Percentiles rank a stretch among this genome's conserved stretches.
phyloP scores from a whole-genome alignment of 805 yeast genomes.

The Pichia nakasei region DNA sequence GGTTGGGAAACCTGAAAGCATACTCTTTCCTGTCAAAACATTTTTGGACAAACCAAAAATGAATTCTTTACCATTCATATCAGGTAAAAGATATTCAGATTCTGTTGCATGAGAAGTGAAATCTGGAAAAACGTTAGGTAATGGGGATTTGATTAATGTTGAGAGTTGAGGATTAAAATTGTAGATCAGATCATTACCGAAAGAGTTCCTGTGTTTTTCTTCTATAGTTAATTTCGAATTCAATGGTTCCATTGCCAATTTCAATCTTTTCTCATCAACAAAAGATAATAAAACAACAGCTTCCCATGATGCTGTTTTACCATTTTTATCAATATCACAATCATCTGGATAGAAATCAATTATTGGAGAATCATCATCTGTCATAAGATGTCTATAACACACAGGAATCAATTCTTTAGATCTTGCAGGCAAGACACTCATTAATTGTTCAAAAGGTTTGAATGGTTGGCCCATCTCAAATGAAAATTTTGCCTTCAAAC shows the following conservation, averaged over 20 bases:
- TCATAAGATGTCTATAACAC: constrained; percentile 74
- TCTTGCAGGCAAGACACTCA: constrained; percentile 96
- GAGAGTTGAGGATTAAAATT: constrained; percentile 69
- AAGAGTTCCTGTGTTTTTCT: constrained; percentile 64
- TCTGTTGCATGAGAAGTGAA: constrained; percentile 75
- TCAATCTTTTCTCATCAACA: constrained; percentile 74
- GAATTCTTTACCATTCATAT: constrained; percentile 31
- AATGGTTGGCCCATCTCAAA: constrained; percentile 75
- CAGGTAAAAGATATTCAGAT: constrained; percentile 43
- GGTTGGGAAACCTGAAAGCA: constrained; percentile 87
- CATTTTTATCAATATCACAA: constrained; percentile 84
- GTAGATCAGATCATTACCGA: constrained; percentile 64
- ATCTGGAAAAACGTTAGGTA: constrained; percentile 69
- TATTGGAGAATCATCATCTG: constrained; percentile 78
- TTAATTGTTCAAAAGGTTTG: constrained; percentile 88
- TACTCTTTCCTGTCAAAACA: constrained; percentile 59
- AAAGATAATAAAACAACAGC: constrained; percentile 90
- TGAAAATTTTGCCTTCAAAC: constrained; percentile 52
- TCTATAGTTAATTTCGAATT: constrained; percentile 56
- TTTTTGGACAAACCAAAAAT: constrained; percentile 55
- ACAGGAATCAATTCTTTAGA: constrained; percentile 72
- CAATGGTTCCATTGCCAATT: constrained; percentile 62
- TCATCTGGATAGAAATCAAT: constrained; percentile 84
- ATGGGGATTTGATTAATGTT: constrained; percentile 60
- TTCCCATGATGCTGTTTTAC: constrained; percentile 96